Evolutionary conservation across 805 yeast species (phyloP).

Genomic region (Candida michaelii): DNA sequence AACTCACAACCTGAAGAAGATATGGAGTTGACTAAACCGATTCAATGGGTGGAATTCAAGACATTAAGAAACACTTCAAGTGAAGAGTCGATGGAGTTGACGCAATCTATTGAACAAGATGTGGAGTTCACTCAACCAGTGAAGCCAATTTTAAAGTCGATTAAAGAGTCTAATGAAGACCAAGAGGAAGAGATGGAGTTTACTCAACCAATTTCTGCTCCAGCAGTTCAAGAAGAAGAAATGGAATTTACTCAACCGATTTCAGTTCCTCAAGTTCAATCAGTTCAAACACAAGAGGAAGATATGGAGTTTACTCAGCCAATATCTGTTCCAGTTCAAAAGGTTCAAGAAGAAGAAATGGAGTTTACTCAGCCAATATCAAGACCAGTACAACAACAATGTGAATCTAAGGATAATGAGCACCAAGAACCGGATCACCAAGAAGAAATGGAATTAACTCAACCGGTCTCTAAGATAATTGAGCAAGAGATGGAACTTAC

Average conservation of each 20-base stretch:
- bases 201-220: slow-evolving; percentile 7
- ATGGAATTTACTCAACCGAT: slow-evolving; percentile 23
- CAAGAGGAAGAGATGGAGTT: slow-evolving; percentile 5
- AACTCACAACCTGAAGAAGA: slow-evolving; percentile 10
- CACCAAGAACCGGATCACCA: too few species aligned
- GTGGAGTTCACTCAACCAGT: slow-evolving; percentile 16
- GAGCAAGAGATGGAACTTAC: slow-evolving; percentile 1
- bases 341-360: slow-evolving; percentile 11
- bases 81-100: slow-evolving; percentile 14
- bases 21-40: slow-evolving; percentile 19
- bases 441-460: slow-evolving; percentile 16
- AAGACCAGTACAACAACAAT: too few species aligned
- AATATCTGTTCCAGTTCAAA: background rate
- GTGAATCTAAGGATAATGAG: too few species aligned
- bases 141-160: background rate
- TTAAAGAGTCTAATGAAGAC: background rate
- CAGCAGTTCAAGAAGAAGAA: slow-evolving; percentile 10
- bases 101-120: slow-evolving; percentile 10
- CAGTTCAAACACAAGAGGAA: background rate
- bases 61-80: background rate
- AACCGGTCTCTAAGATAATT: background rate
- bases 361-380: slow-evolving; percentile 15
- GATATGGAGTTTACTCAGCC: slow-evolving; percentile 16
- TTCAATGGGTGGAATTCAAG: slow-evolving; percentile 4
- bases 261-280: background rate